These are phyloP conservation scores for Chlorella vulgaris DNA, from an alignment of 139 green algal species.

Conservation along the genomic window DNA sequence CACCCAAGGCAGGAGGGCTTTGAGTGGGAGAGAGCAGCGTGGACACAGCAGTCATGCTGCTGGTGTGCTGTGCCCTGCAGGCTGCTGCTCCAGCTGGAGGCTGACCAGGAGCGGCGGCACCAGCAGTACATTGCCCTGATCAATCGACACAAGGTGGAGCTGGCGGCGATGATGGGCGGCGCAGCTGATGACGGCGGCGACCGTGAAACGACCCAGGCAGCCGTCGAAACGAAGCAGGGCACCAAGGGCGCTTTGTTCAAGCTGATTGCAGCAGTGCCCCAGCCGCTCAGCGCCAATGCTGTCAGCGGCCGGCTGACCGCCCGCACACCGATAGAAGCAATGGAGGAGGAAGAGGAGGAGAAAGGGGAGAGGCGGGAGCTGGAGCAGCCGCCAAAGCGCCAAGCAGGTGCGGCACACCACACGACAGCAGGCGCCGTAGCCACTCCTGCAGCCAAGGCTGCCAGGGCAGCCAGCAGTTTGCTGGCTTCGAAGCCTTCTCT, in stretches of 20 bases:
- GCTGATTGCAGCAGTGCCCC: background rate
- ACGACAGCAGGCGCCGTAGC: background rate
- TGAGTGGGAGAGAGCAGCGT: too few relatives aligned
- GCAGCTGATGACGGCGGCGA: background rate
- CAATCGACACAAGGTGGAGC: background rate
- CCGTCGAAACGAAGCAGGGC: background rate
- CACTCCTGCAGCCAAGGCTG: background rate
- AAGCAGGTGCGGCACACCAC: too few relatives aligned
- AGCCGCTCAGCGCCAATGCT: background rate
- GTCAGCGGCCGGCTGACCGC: background rate
- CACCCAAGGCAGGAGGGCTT: too few relatives aligned
- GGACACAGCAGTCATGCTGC: too few relatives aligned
- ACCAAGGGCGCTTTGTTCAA: too few relatives aligned
- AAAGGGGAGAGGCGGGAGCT: too few relatives aligned
- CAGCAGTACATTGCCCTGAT: constrained; percentile 10
- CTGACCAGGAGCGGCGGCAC: constrained; percentile 2
- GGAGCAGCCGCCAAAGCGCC: too few relatives aligned
- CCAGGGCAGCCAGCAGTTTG: background rate
- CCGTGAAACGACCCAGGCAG: background rate
- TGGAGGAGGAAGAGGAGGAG: too few relatives aligned
- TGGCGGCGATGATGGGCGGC: constrained; percentile 22
- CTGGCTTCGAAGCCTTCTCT: background rate
- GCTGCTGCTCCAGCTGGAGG: constrained; percentile 18
- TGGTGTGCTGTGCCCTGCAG: too few relatives aligned
- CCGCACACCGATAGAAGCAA: too few relatives aligned